Percentiles rank a stretch among this genome's conserved stretches.
These are phyloP conservation scores for Solidago caesia DNA, from an alignment of 129 eudicot genomes.

Conservation along the genomic window DNA sequence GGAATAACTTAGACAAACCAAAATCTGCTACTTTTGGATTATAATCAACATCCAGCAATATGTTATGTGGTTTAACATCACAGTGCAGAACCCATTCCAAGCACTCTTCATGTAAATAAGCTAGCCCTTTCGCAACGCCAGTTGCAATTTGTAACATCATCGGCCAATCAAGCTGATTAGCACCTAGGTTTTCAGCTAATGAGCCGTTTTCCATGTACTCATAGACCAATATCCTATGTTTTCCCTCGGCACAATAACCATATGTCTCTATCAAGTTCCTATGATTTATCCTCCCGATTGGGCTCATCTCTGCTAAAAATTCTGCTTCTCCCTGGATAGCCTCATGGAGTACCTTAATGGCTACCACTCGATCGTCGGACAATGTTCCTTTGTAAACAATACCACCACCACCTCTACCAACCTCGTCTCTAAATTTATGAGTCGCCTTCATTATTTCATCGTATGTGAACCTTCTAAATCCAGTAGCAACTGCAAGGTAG, in stretches of 20 bases:
- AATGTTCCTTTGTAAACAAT: conserved; percentile 38
- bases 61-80: conserved; percentile 44
- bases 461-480: conserved; percentile 39
- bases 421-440: conserved; percentile 28
- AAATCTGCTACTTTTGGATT: conserved; percentile 40
- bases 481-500: conserved; percentile 28
- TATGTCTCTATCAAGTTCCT: conserved; percentile 41
- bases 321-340: conserved; percentile 37
- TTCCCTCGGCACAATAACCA: conserved; percentile 42
- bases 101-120: conserved; percentile 50
- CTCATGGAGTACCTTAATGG: conserved; percentile 32
- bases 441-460: conserved; percentile 32
- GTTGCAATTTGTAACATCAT: conserved; percentile 28
- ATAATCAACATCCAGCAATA: conserved; percentile 32
- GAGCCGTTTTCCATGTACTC: conserved; percentile 51
- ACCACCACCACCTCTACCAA: conserved; percentile 40
- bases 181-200: conserved; percentile 23
- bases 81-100: conserved; percentile 45
- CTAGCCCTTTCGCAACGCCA: conserved; percentile 38
- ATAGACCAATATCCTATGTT: conserved; percentile 45
- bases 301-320: conserved; percentile 41
- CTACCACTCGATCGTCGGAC: conserved; percentile 32
- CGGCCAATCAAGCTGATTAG: conserved; percentile 28
- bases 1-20: conserved; percentile 34
- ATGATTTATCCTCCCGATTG: conserved; percentile 44